These are phyloP conservation scores for Debaryomyces sp. DNA, from an alignment of 1,139 yeast species.

Conservation along the genomic window DNA sequence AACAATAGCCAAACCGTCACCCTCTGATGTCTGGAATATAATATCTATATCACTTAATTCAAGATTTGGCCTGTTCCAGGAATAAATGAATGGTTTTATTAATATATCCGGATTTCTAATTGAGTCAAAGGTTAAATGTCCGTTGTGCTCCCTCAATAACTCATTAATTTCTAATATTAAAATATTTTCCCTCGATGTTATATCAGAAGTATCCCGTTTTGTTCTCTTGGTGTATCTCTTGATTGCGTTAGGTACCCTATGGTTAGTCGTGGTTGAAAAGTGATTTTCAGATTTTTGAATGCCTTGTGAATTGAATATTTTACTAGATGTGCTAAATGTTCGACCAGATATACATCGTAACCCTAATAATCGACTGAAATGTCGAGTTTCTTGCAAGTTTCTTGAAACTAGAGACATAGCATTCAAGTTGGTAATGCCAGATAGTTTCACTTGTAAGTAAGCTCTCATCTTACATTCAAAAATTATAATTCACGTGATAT, in stretches of 20 bases:
- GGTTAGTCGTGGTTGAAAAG: neutral
- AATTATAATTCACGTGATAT: neutral
- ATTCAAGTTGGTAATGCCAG: neutral
- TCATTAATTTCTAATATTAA: constrained; percentile 28
- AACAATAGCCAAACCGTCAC: constrained; percentile 42
- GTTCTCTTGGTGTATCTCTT: constrained; percentile 15
- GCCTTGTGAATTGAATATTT: neutral
- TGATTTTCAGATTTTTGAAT: neutral
- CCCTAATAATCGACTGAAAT: neutral
- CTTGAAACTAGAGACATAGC: neutral
- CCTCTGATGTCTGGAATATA: constrained; percentile 34
- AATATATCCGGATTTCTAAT: constrained; percentile 27
- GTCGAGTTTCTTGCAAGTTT: neutral
- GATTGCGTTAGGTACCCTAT: neutral
- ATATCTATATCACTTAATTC: constrained; percentile 27
- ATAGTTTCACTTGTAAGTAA: neutral
- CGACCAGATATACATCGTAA: neutral
- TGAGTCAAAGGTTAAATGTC: constrained; percentile 16
- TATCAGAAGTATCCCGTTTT: constrained; percentile 33
- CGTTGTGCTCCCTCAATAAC: constrained; percentile 19
- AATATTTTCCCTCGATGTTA: constrained; percentile 28
- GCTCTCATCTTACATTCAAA: neutral
- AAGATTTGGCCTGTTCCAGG: constrained; percentile 23
- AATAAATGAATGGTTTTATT: constrained; percentile 29
- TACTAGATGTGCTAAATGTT: neutral